These are phyloP conservation scores for Penstemon eatonii DNA, from an alignment of 257 asterid genomes.

Conservation along the genomic window DNA sequence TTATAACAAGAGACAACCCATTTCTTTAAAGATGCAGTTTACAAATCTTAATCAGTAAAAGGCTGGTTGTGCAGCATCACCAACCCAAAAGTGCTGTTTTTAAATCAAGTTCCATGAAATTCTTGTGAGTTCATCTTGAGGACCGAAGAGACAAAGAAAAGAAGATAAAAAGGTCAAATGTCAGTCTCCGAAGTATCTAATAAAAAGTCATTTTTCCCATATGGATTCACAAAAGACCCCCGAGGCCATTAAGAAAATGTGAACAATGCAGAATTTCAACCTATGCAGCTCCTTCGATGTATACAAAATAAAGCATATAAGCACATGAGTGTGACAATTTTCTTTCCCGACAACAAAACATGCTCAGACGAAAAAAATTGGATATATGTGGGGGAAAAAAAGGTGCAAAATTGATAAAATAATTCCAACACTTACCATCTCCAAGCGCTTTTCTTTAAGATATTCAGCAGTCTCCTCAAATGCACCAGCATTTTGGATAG, in stretches of 20 bases:
- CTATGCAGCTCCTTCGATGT: background rate
- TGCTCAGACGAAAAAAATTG: background rate
- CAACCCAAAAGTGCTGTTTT: no score
- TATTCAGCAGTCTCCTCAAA: conserved; percentile 68
- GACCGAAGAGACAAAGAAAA: background rate
- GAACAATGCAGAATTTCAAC: conserved; percentile 2
- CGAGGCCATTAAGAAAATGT: background rate
- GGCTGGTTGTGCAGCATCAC: no score
- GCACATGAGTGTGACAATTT: background rate
- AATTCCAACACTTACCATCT: conserved; percentile 48
- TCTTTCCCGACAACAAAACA: conserved; percentile 17
- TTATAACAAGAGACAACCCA: no score
- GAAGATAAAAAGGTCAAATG: conserved; percentile 5
- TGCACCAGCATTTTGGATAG: conserved; percentile 71
- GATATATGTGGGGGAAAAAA: conserved; percentile 16
- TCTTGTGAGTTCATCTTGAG: background rate
- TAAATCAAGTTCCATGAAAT: background rate
- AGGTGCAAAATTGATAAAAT: conserved; percentile 1
- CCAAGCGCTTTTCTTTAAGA: conserved; percentile 59
- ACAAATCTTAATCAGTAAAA: no score
- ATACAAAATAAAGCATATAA: background rate
- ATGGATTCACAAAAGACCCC: background rate
- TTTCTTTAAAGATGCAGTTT: no score
- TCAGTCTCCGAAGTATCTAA: conserved; percentile 11
- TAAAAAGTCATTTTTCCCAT: background rate